Evolutionary conservation across 805 yeast genomes (phyloP).

Genomic region (Ogataea saltuana): DNA sequence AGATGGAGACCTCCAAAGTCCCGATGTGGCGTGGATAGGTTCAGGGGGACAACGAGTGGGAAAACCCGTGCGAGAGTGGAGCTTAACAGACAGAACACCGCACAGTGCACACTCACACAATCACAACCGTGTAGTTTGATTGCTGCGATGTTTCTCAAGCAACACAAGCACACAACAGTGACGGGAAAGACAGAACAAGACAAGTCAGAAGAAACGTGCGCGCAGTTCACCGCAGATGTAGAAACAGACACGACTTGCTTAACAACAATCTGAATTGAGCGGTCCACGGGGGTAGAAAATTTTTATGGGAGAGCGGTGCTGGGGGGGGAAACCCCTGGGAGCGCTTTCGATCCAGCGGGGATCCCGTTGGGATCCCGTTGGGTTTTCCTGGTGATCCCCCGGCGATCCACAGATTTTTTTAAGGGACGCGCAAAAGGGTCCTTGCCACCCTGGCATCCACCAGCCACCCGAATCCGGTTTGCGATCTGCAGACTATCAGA

Average conservation of each 20-base stretch:
- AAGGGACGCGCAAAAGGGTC: background rate
- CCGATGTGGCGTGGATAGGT: too few species aligned
- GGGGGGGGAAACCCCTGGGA: too few species aligned
- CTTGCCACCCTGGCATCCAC: background rate
- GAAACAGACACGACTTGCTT: conserved; percentile 10
- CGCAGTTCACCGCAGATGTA: too few species aligned
- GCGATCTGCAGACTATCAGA: background rate
- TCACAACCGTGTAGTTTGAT: background rate
- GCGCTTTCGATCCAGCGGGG: too few species aligned
- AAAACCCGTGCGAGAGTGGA: too few species aligned
- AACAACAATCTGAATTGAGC: too few species aligned
- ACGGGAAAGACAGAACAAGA: background rate
- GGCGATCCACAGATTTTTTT: background rate
- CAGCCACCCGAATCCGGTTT: background rate
- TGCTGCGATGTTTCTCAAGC: background rate
- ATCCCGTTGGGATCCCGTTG: background rate
- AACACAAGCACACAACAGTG: background rate
- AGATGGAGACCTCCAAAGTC: background rate
- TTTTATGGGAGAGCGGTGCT: too few species aligned
- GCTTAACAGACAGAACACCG: background rate
- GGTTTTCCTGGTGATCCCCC: background rate
- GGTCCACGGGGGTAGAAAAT: conserved; percentile 1
- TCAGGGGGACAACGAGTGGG: background rate
- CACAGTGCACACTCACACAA: background rate
- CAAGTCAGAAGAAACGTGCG: background rate